Conservation (phyloP, 2,329 filamentous ascomycete species). For the Metarhizium guizhouense region DNA sequence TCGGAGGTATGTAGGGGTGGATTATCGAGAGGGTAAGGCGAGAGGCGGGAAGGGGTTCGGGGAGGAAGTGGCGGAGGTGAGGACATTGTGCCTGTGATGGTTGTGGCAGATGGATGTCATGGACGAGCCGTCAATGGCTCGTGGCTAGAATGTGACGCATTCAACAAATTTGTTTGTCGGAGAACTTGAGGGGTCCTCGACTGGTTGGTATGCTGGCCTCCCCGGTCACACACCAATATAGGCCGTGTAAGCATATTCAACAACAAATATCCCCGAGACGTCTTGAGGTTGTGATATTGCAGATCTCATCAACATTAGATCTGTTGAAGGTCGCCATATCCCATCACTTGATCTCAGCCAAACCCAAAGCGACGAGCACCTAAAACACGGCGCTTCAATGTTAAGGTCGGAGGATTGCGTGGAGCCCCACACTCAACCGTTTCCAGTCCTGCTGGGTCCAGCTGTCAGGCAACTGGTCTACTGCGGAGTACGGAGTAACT, state of each 20-base stretch:
- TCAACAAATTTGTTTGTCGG: no score
- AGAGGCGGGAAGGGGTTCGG: neutral
- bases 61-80: neutral
- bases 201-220: no score
- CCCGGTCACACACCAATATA: neutral
- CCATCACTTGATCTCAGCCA: no score
- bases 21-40: slow-evolving; percentile 9
- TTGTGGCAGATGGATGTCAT: neutral
- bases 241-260: neutral
- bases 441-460: no score
- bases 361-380: no score
- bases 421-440: no score
- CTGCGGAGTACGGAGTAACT: no score
- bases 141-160: neutral
- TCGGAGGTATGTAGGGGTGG: slow-evolving; percentile 18
- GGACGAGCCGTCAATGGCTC: neutral
- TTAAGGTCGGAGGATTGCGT: no score
- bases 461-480: no score
- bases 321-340: neutral
- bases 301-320: neutral
- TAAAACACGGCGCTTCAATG: no score
- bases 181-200: no score
- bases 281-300: neutral
- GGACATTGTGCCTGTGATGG: neutral
- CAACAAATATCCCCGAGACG: neutral